Percentiles rank a stretch among this genome's conserved stretches.
These are phyloP conservation scores for Histomonas meleagridis DNA, from an alignment of 208 protist species.

Conservation along the genomic window DNA sequence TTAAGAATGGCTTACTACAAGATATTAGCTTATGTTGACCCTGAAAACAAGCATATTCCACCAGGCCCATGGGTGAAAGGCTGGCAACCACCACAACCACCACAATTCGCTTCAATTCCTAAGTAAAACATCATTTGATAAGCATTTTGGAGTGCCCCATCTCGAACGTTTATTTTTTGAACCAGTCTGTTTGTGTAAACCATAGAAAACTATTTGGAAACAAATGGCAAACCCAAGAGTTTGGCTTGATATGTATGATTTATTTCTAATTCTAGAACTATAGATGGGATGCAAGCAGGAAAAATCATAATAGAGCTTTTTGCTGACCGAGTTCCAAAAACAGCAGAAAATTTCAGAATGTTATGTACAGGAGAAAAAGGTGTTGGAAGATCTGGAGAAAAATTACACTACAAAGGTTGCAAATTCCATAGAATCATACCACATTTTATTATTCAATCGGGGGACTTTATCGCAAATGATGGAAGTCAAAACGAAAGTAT, in stretches of 20 bases:
- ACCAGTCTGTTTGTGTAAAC: no score
- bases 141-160: neutral
- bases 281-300: neutral
- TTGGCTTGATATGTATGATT: conserved; percentile 33
- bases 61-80: no score
- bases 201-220: no score
- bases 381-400: neutral
- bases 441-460: conserved; percentile 64
- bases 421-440: conserved; percentile 62
- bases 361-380: conserved; percentile 43
- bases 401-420: conserved; percentile 58
- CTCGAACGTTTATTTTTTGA: neutral
- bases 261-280: neutral
- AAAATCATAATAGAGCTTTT: conserved; percentile 29
- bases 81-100: no score
- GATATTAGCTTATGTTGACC: no score
- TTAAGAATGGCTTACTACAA: no score
- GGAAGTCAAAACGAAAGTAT: conserved; percentile 60
- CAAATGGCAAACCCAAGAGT: neutral
- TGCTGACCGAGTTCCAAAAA: neutral
- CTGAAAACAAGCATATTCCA: no score
- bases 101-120: no score
- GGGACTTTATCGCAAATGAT: conserved; percentile 60
- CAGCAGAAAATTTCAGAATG: conserved; percentile 38
- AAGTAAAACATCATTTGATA: neutral